These are phyloP conservation scores for Aegilops bicornis DNA, from an alignment of 176 grass and related monocot species.

Conservation along the genomic window DNA sequence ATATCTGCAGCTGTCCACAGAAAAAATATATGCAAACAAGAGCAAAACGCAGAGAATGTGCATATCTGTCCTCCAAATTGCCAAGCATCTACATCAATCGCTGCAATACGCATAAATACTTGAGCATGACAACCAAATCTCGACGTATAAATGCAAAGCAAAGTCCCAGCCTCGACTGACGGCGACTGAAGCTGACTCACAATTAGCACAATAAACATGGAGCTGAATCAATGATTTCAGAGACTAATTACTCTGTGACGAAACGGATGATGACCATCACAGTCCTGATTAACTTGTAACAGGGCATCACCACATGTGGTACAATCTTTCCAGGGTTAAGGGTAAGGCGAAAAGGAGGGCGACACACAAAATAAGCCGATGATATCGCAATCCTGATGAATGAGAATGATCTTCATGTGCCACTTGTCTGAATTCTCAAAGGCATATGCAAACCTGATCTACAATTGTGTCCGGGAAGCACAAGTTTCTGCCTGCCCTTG, in stretches of 20 bases:
- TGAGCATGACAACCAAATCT: slow-evolving; percentile 8
- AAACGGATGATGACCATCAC: neutral
- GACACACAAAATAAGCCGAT: neutral
- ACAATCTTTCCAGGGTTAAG: neutral
- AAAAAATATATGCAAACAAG: neutral
- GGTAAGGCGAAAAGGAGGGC: neutral
- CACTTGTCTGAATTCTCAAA: neutral
- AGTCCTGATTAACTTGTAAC: slow-evolving; percentile 18
- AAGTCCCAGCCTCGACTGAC: slow-evolving; percentile 38
- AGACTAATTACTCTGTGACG: neutral
- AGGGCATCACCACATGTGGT: neutral
- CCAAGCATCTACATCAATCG: neutral
- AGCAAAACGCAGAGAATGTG: neutral
- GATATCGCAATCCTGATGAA: neutral
- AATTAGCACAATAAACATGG: neutral
- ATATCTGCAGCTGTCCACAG: too few relatives aligned
- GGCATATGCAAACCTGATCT: neutral
- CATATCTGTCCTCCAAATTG: neutral
- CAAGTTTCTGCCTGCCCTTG: neutral
- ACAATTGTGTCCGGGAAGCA: neutral
- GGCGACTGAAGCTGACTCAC: slow-evolving; percentile 27
- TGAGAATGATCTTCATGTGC: neutral
- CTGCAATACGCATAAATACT: neutral
- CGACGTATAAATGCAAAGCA: slow-evolving; percentile 11
- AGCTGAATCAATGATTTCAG: neutral